These are phyloP conservation scores for Fraxinus albicans DNA, from an alignment of 305 asterid genomes.

Conservation along the genomic window DNA sequence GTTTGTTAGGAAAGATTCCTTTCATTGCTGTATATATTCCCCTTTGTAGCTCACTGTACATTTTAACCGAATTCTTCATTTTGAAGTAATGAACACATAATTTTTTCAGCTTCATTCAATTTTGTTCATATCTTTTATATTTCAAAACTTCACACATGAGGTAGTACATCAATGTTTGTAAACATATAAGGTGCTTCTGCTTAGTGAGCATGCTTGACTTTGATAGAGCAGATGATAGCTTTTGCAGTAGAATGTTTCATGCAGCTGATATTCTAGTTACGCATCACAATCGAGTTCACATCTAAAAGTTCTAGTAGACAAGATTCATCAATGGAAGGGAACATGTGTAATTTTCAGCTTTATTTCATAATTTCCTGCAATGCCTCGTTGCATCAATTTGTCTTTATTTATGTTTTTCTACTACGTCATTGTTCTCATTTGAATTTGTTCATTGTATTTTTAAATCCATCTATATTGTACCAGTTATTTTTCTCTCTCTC, in stretches of 20 bases:
- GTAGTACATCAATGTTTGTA: not conserved
- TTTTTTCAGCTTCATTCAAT: too few relatives aligned
- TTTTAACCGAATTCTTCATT: too few relatives aligned
- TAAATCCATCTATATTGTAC: not conserved
- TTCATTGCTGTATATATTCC: too few relatives aligned
- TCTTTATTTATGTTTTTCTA: not conserved
- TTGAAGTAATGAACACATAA: too few relatives aligned
- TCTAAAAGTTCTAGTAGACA: not conserved
- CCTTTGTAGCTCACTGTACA: too few relatives aligned
- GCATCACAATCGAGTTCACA: not conserved
- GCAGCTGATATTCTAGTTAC: not conserved
- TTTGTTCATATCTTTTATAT: too few relatives aligned
- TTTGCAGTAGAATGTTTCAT: not conserved
- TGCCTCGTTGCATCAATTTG: not conserved
- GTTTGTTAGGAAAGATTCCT: too few relatives aligned
- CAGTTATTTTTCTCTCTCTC: not conserved
- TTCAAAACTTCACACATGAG: not conserved
- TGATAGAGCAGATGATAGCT: not conserved
- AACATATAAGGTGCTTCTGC: not conserved
- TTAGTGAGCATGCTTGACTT: not conserved
- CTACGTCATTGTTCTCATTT: not conserved
- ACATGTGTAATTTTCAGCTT: not conserved
- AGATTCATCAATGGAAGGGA: not conserved
- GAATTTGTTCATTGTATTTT: too few relatives aligned
- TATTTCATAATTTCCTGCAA: not conserved